A percentile compares a stretch with the other conserved stretches of the same genome.
Conservation (phyloP, 768 basidiomycete species). For the Tephrocybe sp. region DNA sequence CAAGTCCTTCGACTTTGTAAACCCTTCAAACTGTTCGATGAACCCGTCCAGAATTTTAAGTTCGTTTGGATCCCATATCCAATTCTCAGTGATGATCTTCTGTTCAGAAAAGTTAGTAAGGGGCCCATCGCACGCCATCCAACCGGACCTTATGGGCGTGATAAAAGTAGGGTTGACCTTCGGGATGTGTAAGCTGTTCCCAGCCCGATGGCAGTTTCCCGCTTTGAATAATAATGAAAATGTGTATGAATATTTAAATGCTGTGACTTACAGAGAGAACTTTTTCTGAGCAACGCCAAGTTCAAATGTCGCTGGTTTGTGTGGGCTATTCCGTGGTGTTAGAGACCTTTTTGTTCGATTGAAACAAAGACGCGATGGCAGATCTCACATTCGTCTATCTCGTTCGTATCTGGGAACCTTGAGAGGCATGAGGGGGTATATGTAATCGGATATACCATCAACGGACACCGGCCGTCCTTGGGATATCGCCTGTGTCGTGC, state of each 20-base stretch:
- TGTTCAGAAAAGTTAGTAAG: too few relatives aligned
- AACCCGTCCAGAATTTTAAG: neutral
- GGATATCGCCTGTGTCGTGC: neutral
- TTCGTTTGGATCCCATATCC: slow-evolving; percentile 2
- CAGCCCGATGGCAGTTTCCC: slow-evolving; percentile 8
- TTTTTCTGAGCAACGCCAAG: neutral
- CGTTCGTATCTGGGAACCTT: slow-evolving; percentile 5
- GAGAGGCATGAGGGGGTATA: neutral
- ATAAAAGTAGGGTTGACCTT: slow-evolving; percentile 12
- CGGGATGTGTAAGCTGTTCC: slow-evolving; percentile 8
- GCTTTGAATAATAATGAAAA: neutral
- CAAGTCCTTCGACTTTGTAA: slow-evolving; percentile 1
- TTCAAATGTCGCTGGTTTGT: neutral
- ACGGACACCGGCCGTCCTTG: too few relatives aligned
- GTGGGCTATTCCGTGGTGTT: neutral
- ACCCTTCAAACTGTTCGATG: slow-evolving; percentile 2
- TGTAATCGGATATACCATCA: neutral
- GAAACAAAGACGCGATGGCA: neutral
- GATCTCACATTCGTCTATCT: neutral
- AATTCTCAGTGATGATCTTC: slow-evolving; percentile 9
- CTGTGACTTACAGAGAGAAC: slow-evolving; percentile 3
- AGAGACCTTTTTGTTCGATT: neutral
- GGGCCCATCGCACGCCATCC: too few relatives aligned
- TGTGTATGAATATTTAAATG: neutral
- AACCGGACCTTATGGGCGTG: neutral